Evolutionary conservation across 495 filamentous ascomycete genomes (phyloP).

Genomic region (Xylaria intraflava): DNA sequence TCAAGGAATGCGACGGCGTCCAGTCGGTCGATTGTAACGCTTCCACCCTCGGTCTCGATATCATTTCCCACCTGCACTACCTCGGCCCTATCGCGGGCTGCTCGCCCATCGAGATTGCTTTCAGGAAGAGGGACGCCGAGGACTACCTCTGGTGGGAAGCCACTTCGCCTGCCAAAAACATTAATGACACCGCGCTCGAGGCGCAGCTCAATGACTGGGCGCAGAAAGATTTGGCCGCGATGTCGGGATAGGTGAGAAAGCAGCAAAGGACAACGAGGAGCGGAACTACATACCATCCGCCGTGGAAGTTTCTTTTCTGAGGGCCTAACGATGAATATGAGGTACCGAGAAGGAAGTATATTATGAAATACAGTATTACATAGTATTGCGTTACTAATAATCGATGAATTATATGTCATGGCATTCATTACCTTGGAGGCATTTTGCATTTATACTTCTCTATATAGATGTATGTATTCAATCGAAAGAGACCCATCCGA

Average conservation of each 20-base stretch:
- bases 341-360: neutral
- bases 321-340: neutral
- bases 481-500: neutral
- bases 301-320: neutral
- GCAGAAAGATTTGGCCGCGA: constrained; percentile 15
- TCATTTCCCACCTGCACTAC: constrained; percentile 32
- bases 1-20: constrained; percentile 34
- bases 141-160: constrained; percentile 13
- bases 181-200: constrained; percentile 28
- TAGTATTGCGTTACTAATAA: neutral
- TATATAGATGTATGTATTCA: neutral
- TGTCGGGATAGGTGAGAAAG: neutral
- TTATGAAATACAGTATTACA: neutral
- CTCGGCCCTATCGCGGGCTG: constrained; percentile 31
- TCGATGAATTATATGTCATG: neutral
- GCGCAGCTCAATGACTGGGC: constrained; percentile 24
- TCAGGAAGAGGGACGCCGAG: constrained; percentile 17
- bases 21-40: constrained; percentile 37
- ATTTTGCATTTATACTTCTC: neutral
- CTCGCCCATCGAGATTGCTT: constrained; percentile 12
- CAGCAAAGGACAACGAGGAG: neutral
- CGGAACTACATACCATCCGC: neutral
- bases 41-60: constrained; percentile 25
- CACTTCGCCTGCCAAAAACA: constrained; percentile 9
- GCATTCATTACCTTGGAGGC: neutral